phyloP scores from a whole-genome alignment of 805 yeast species.

The Yamadazyma endophytica region DNA sequence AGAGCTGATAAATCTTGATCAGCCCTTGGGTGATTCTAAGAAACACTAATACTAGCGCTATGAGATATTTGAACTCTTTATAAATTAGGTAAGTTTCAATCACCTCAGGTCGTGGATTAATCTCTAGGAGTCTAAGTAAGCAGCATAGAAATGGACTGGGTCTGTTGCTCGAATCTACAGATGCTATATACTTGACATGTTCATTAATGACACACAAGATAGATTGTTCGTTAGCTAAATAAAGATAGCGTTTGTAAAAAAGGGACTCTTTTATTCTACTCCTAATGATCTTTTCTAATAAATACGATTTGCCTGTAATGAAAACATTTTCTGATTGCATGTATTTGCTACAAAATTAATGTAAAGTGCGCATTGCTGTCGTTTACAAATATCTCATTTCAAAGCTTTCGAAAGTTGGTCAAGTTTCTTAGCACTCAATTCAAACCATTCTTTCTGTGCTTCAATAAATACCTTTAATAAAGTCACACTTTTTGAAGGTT shows the following conservation, averaged over 20 bases:
- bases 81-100: constrained; percentile 54
- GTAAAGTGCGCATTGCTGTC: background rate
- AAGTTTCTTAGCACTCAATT: constrained; percentile 31
- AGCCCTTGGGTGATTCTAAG: constrained; percentile 40
- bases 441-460: constrained; percentile 60
- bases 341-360: background rate
- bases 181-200: constrained; percentile 50
- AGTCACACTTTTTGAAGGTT: constrained; percentile 60
- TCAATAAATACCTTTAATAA: constrained; percentile 62
- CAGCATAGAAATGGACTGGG: constrained; percentile 78
- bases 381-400: constrained; percentile 16
- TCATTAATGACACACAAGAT: constrained; percentile 29
- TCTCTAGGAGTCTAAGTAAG: constrained; percentile 68
- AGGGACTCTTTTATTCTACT: constrained; percentile 40
- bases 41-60: constrained; percentile 67
- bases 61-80: constrained; percentile 65
- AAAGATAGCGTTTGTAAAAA: constrained; percentile 39
- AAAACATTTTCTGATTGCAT: constrained; percentile 13
- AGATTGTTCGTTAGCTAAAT: constrained; percentile 37
- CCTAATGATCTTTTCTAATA: constrained; percentile 39
- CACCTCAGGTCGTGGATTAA: constrained; percentile 63
- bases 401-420: constrained; percentile 24
- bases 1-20: constrained; percentile 39
- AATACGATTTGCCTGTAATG: constrained; percentile 27
- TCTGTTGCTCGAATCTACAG: constrained; percentile 49